Conservation (phyloP, 306 rosid species). For the Vigna trinervia region DNA sequence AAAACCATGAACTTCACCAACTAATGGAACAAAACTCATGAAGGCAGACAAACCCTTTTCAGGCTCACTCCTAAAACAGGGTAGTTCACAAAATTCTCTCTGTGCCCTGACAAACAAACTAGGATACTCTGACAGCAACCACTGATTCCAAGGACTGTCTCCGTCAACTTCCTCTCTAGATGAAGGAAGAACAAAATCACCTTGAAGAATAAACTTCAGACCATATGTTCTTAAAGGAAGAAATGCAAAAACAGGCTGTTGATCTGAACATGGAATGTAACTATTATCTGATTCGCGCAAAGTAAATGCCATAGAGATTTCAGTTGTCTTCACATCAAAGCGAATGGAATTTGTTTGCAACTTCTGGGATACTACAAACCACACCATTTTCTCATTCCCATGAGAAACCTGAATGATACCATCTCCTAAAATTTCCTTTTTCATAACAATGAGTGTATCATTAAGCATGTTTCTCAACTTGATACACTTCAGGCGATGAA, state of each 20-base stretch:
- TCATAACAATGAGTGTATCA: constrained; percentile 75
- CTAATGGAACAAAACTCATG: constrained; percentile 91
- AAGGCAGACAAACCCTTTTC: constrained; percentile 91
- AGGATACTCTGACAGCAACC: constrained; percentile 91
- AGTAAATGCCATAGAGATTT: constrained; percentile 89
- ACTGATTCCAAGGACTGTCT: constrained; percentile 95
- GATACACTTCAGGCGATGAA: constrained; percentile 90
- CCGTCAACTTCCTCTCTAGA: constrained; percentile 99
- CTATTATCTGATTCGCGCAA: constrained; percentile 68
- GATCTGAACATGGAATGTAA: constrained; percentile 69
- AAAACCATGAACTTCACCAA: constrained; percentile 95
- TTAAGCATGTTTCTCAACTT: constrained; percentile 73
- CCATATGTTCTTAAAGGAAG: constrained; percentile 95
- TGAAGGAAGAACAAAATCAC: constrained; percentile 97
- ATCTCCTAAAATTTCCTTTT: constrained; percentile 75
- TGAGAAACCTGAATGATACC: constrained; percentile 82
- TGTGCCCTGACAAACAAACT: constrained; percentile 79
- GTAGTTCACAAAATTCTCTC: constrained; percentile 78
- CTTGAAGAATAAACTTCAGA: constrained; percentile 91
- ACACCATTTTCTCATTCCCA: constrained; percentile 81
- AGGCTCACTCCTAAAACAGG: constrained; percentile 71
- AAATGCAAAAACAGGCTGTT: constrained; percentile 92
- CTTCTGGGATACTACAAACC: constrained; percentile 86
- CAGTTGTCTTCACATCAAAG: constrained; percentile 73
- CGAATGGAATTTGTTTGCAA: constrained; percentile 66